Evolutionary conservation across 1,139 yeast genomes (phyloP), one percentile per base, ranked within the genome.

Genomic region (Suhomyces ambrosiae): DNA sequence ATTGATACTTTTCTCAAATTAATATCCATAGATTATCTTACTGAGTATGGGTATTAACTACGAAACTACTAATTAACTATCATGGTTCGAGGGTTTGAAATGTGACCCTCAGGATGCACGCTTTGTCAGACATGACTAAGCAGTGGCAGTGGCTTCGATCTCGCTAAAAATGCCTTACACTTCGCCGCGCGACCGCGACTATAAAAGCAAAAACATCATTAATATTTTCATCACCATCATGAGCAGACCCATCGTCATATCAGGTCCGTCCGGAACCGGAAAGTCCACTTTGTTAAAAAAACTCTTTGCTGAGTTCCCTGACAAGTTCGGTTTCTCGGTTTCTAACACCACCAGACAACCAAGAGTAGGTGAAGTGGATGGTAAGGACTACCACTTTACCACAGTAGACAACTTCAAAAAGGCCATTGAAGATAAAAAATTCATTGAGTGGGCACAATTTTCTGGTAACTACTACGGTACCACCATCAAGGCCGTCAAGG

Each of bases 401-500:
- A 75, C 85, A 16, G 89, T 84, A 37, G 94, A 86, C 11, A 79
- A 79, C 44, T 92, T 92, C 77, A 76, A 87, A 65, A 60, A 72
- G 50, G 74, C 87, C 62, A 87, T 92, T 48, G 82, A 73, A 9
- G 80, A 79, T 28, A 70, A 79, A 35, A 86, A 83, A 48, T 94
- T 92, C 66, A 82, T 92, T 53, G 99, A 92, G 66, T 88, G 96
- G 95, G 98, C 99, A 8, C 94, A 88, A 65, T 92, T 92, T 60
- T 87, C 96, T 7, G 97, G 97, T 33, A 92, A 94, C 74, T 89
- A 85, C 73, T 92, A 92, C 64, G 99, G 99, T 44, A 92, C 98
- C 40, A 74, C 96, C 32, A 73, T 87, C 52, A 83, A 80, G 55
- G 82, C 96, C 21, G 97, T 92, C 40, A 76, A 85, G 54, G 85